Evolutionary conservation across 2,329 filamentous ascomycete species (phyloP).

Genomic region (Alternaria rosae): DNA sequence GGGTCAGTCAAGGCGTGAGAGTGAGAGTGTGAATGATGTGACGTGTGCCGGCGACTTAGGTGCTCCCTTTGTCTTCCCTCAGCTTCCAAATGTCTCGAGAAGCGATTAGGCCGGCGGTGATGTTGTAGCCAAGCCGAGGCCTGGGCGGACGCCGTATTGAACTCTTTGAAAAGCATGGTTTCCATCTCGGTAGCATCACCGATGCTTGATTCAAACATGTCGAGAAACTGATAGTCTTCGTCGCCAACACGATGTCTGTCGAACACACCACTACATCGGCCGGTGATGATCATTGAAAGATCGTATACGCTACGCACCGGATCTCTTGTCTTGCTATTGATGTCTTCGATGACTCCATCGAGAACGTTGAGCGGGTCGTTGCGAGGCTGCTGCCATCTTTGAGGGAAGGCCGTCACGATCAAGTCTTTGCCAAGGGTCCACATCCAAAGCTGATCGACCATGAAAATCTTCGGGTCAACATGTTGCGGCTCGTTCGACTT

Average conservation of each 20-base stretch:
- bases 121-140: slow-evolving; percentile 63
- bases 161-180: slow-evolving; percentile 66
- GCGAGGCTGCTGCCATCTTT: slow-evolving; percentile 66
- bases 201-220: slow-evolving; percentile 72
- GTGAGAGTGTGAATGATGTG: slow-evolving; percentile 41
- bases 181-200: slow-evolving; percentile 59
- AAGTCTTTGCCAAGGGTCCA: slow-evolving; percentile 67
- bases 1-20: slow-evolving; percentile 33
- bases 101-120: slow-evolving; percentile 54
- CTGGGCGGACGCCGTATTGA: slow-evolving; percentile 65
- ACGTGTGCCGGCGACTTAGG: slow-evolving; percentile 32
- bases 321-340: slow-evolving; percentile 68
- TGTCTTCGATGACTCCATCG: slow-evolving; percentile 69
- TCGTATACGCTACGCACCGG: slow-evolving; percentile 69
- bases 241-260: slow-evolving; percentile 65
- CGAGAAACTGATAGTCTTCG: slow-evolving; percentile 69
- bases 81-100: slow-evolving; percentile 46
- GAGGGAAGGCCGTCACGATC: slow-evolving; percentile 66
- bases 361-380: slow-evolving; percentile 70
- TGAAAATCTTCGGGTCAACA: slow-evolving; percentile 67
- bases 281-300: slow-evolving; percentile 67
- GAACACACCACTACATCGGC: slow-evolving; percentile 67
- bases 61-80: slow-evolving; percentile 44
- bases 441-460: slow-evolving; percentile 75
- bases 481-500: slow-evolving; percentile 40